These are phyloP conservation scores for Rhizopogon salebrosus DNA, from an alignment of 768 basidiomycete species.

Conservation along the genomic window DNA sequence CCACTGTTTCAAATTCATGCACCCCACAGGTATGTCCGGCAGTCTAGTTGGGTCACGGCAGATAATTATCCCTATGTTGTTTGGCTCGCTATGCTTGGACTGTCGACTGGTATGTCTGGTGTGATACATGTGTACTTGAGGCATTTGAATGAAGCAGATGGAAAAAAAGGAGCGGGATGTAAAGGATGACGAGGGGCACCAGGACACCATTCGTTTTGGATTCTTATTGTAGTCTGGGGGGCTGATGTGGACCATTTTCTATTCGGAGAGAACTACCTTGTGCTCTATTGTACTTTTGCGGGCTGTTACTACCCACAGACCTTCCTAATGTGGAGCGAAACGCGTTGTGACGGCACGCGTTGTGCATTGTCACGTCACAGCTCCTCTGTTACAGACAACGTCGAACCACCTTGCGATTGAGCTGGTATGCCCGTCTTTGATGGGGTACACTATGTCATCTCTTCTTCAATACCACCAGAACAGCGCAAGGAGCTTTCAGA, in stretches of 20 bases:
- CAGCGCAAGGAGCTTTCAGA: slow-evolving; percentile 40
- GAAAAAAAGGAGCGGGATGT: not conserved
- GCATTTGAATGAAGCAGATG: not conserved
- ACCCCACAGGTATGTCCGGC: slow-evolving; percentile 53
- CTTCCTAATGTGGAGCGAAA: too few relatives aligned
- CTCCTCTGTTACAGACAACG: not conserved
- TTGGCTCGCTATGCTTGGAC: slow-evolving; percentile 39
- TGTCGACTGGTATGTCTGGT: not conserved
- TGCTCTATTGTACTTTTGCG: too few relatives aligned
- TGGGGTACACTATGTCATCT: slow-evolving; percentile 41
- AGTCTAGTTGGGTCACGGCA: slow-evolving; percentile 55
- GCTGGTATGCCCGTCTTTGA: slow-evolving; percentile 33
- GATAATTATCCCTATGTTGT: slow-evolving; percentile 67
- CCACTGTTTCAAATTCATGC: not conserved
- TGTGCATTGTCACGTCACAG: slow-evolving; percentile 1
- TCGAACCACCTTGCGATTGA: not conserved
- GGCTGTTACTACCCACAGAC: too few relatives aligned
- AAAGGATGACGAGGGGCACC: too few relatives aligned
- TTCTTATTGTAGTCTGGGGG: too few relatives aligned
- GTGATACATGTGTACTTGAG: not conserved
- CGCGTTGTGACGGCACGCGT: slow-evolving; percentile 1
- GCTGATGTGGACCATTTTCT: too few relatives aligned
- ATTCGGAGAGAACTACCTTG: too few relatives aligned
- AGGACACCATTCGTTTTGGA: not conserved
- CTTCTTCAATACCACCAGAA: slow-evolving; percentile 39